phyloP scores from a whole-genome alignment of 78 protist genomes.

The Chrysochromulina tobinii region DNA sequence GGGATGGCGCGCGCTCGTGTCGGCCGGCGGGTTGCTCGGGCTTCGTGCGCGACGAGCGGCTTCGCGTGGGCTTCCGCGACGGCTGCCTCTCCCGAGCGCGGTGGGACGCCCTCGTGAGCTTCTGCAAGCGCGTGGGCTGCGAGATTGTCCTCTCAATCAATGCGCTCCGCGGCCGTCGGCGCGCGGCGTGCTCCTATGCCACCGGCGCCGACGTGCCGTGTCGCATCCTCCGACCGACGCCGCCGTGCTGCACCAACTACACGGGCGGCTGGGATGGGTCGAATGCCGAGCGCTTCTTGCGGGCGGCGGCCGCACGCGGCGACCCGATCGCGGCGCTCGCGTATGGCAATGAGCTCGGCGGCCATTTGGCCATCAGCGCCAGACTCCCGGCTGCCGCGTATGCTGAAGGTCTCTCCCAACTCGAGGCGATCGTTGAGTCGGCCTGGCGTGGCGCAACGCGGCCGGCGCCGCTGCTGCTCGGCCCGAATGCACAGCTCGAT shows the following conservation, averaged over 20 bases:
- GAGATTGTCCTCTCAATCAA: neutral
- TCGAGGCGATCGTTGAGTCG: no score
- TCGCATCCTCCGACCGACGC: no score
- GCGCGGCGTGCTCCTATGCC: neutral
- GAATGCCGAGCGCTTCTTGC: neutral
- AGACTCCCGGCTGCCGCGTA: no score
- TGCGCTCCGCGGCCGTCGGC: neutral
- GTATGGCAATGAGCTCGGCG: neutral
- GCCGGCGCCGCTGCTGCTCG: no score
- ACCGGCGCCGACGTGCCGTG: no score
- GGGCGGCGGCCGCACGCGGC: neutral
- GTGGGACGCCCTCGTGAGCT: neutral
- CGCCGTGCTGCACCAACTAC: constrained; percentile 5
- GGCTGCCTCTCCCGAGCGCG: constrained; percentile 3
- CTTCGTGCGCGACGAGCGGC: neutral
- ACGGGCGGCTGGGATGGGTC: neutral
- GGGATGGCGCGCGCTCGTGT: no score
- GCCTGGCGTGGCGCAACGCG: no score
- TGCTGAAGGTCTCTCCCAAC: no score
- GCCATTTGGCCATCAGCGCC: no score
- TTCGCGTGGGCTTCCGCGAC: neutral
- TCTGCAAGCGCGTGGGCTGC: neutral
- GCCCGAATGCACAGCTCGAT: neutral
- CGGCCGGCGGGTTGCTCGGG: no score
- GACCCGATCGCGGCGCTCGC: neutral